Evolutionary conservation across 441 rosid genomes (phyloP).

Genomic region (Metrosideros polymorpha): DNA sequence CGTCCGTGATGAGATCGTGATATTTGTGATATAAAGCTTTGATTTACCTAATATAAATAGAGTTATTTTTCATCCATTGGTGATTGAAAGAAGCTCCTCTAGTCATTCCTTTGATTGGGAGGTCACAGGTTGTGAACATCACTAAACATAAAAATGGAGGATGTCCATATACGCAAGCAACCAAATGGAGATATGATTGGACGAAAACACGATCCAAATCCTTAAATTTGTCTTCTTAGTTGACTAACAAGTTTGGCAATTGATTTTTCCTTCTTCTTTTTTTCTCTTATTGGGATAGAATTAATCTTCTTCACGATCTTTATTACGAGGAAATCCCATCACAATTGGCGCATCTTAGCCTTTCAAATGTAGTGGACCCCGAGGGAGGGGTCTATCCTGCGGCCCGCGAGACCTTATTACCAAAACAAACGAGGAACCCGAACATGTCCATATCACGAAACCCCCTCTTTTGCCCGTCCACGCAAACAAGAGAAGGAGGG

Average conservation of each 20-base stretch:
- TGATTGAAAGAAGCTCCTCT: not conserved
- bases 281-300: not conserved
- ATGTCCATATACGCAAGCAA: not conserved
- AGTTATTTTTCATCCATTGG: not conserved
- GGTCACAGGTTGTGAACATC: not conserved
- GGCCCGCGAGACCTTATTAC: not conserved
- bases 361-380: not conserved
- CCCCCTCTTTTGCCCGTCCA: not conserved
- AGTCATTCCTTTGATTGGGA: not conserved
- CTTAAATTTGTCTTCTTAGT: not conserved
- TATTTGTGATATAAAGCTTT: not conserved
- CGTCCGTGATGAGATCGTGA: not conserved
- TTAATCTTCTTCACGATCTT: not conserved
- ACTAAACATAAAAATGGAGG: not conserved
- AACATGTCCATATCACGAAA: not conserved
- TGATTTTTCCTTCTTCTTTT: fast-evolving
- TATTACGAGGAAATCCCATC: not conserved
- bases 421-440: not conserved
- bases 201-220: not conserved
- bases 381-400: not conserved
- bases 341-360: not conserved
- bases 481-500: not conserved
- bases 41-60: not conserved
- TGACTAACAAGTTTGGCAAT: not conserved
- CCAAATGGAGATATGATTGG: not conserved